Percentiles rank a stretch among this genome's conserved stretches.
Evolutionary conservation across 768 basidiomycete species (phyloP).

Genomic region (Hygrocybe punicea): DNA sequence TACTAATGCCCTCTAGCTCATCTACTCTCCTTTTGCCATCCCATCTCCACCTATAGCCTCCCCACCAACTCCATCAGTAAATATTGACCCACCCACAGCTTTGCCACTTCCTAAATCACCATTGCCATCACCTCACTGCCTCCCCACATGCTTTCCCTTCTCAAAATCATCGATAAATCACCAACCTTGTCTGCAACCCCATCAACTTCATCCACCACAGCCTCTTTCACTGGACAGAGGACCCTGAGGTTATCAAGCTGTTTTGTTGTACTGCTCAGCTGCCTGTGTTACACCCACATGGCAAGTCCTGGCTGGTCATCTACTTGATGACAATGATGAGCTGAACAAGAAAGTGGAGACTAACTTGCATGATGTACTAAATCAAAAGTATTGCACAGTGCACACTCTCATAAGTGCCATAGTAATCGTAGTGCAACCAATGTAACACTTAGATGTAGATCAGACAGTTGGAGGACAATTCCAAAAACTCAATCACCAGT

Average conservation of each 20-base stretch:
- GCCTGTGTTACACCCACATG: constrained; percentile 22
- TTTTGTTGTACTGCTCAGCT: constrained; percentile 27
- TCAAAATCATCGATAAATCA: no score
- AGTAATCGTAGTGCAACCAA: not conserved
- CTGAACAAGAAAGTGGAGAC: constrained; percentile 14
- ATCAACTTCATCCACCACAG: no score
- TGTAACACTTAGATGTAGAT: constrained; percentile 12
- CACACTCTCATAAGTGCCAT: not conserved
- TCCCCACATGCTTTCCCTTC: no score
- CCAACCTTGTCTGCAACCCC: no score
- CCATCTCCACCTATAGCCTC: no score
- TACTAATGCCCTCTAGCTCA: no score
- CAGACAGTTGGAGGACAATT: constrained; percentile 29
- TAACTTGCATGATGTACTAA: no score
- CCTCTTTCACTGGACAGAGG: constrained; percentile 24
- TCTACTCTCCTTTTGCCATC: no score
- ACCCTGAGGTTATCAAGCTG: constrained; percentile 26
- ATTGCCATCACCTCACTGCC: no score
- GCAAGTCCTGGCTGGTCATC: constrained; percentile 16
- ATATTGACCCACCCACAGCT: no score
- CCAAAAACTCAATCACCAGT: constrained; percentile 22
- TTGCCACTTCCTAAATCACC: no score
- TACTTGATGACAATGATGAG: constrained; percentile 18
- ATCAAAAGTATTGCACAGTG: not conserved
- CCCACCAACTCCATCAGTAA: no score